Percentiles rank a stretch among this genome's conserved stretches.
phyloP scores from a whole-genome alignment of 2,329 filamentous ascomycete species.

The Teratosphaeriaceae sp. region DNA sequence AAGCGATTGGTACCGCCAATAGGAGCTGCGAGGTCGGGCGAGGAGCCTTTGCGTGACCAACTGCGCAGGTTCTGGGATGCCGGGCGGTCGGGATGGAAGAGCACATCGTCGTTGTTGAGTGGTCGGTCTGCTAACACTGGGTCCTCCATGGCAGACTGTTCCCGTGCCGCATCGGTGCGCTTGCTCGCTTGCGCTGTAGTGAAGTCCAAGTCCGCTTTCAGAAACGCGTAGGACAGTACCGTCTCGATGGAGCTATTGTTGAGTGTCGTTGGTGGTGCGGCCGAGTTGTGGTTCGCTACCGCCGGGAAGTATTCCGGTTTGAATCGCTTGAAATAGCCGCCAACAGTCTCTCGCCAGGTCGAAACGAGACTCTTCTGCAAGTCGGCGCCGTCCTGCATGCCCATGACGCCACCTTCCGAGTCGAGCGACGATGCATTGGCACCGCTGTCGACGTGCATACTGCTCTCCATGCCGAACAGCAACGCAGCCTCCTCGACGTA shows the following conservation, averaged over 20 bases:
- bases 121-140: conserved; percentile 65
- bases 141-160: conserved; percentile 49
- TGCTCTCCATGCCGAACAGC: conserved; percentile 72
- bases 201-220: conserved; percentile 92
- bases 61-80: conserved; percentile 30
- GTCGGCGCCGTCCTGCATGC: conserved; percentile 56
- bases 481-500: conserved; percentile 80
- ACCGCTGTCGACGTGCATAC: conserved; percentile 46
- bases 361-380: conserved; percentile 66
- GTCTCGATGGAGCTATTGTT: conserved; percentile 61
- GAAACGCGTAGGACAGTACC: conserved; percentile 83
- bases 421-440: conserved; percentile 31
- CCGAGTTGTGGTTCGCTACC: conserved; percentile 10
- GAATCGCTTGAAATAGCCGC: conserved; percentile 92
- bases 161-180: conserved; percentile 7
- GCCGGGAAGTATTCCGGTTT: conserved; percentile 63
- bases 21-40: conserved; percentile 46
- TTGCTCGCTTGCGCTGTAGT: conserved; percentile 82
- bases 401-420: conserved; percentile 37
- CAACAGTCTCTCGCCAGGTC: conserved; percentile 76
- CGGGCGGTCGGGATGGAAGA: conserved; percentile 55
- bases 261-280: conserved; percentile 8
- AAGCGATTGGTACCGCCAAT: conserved; percentile 74
- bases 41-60: conserved; percentile 32
- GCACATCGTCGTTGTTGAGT: conserved; percentile 76